Percentiles rank a stretch among this genome's conserved stretches.
These are phyloP conservation scores for Hypoxylon cercidicola DNA, from an alignment of 495 filamentous ascomycete genomes.

Conservation along the genomic window DNA sequence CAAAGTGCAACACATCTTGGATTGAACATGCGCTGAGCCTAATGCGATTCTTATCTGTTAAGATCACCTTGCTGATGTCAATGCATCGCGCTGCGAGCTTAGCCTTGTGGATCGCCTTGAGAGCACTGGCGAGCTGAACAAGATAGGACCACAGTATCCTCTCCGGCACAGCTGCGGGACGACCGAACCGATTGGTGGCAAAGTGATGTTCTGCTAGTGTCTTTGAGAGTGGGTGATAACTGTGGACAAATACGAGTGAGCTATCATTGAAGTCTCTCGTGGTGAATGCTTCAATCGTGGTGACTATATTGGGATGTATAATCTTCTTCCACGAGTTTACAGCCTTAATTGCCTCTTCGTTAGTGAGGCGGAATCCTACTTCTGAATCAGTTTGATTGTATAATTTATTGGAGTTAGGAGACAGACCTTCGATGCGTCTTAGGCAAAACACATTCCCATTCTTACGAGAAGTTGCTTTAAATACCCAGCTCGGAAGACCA, in stretches of 20 bases:
- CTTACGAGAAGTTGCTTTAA: conserved; percentile 90
- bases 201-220: conserved; percentile 89
- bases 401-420: conserved; percentile 42
- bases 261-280: conserved; percentile 92
- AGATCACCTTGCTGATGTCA: conserved; percentile 83
- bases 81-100: conserved; percentile 86
- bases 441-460: conserved; percentile 87
- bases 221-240: conserved; percentile 91
- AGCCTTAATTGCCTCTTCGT: conserved; percentile 84
- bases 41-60: conserved; percentile 85
- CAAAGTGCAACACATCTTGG: conserved; percentile 85
- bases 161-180: conserved; percentile 70
- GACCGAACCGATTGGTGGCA: conserved; percentile 58
- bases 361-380: conserved; percentile 73
- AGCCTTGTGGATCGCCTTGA: conserved; percentile 84
- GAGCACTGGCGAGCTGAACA: conserved; percentile 87
- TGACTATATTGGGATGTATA: conserved; percentile 82
- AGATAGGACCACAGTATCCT: conserved; percentile 90
- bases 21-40: conserved; percentile 90
- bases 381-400: conserved; percentile 14
- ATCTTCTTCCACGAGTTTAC: conserved; percentile 94
- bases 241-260: conserved; percentile 92
- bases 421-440: conserved; percentile 77
- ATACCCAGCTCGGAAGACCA: conserved; percentile 90
- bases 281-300: conserved; percentile 91